Evolutionary conservation across 352 stramenopile genomes (phyloP).

Genomic region (Blastocystis sp.): DNA sequence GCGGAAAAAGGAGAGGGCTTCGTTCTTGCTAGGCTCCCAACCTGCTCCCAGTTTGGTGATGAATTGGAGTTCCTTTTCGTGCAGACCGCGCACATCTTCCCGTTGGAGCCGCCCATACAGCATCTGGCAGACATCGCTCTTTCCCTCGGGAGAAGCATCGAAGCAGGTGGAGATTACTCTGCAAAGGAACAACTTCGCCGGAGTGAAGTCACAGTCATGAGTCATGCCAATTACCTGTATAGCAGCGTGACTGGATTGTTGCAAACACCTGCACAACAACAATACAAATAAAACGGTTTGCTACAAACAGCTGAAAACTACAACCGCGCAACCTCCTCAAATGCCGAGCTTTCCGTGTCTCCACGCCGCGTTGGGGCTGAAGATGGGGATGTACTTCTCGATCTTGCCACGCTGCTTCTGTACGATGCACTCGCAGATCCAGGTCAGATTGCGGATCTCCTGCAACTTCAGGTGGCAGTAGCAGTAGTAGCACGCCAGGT

Average conservation of each 20-base stretch:
- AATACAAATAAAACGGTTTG: too few species aligned
- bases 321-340: conserved; percentile 37
- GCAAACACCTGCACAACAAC: not conserved
- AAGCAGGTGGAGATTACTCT: conserved; percentile 20
- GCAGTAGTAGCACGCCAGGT: conserved; percentile 96
- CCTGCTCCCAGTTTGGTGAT: conserved; percentile 27
- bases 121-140: conserved; percentile 23
- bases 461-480: conserved; percentile 99
- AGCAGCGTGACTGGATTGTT: conserved; percentile 1
- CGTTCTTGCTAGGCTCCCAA: conserved; percentile 23
- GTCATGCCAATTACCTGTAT: conserved; percentile 79
- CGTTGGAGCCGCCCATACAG: not conserved
- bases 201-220: conserved; percentile 19
- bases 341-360: conserved; percentile 72
- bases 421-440: conserved; percentile 86
- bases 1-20: not conserved
- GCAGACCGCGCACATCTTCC: conserved; percentile 10
- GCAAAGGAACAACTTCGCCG: conserved; percentile 40
- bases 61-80: conserved; percentile 4
- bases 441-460: conserved; percentile 82
- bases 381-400: conserved; percentile 87
- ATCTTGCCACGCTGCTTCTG: conserved; percentile 85
- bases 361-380: conserved; percentile 83
- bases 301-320: not conserved
- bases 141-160: not conserved